Evolutionary conservation across 2,329 filamentous ascomycete genomes (phyloP).

Genomic region (Monosporascus cannonballus): DNA sequence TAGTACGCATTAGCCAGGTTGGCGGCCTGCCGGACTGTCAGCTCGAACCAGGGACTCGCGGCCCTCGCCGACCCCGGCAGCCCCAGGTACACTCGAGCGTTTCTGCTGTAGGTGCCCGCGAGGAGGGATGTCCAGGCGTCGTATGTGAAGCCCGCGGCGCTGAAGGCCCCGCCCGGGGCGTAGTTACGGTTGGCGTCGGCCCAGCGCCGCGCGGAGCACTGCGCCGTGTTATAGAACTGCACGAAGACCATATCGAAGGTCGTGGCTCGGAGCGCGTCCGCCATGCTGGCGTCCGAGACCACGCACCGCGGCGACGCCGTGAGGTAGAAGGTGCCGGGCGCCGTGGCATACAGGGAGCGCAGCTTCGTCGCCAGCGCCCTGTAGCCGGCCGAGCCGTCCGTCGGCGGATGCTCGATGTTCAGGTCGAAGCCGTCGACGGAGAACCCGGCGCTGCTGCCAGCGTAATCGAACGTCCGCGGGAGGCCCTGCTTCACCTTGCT

Average conservation of each 20-base stretch:
- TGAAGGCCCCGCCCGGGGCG: conserved; percentile 14
- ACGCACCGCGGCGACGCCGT: conserved; percentile 42
- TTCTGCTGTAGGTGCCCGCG: conserved; percentile 28
- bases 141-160: conserved; percentile 34
- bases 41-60: conserved; percentile 27
- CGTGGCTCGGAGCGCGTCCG: conserved; percentile 13
- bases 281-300: conserved; percentile 30
- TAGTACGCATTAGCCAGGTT: conserved; percentile 33
- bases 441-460: conserved; percentile 11
- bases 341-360: conserved; percentile 16
- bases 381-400: conserved; percentile 24
- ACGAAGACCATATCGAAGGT: conserved; percentile 39
- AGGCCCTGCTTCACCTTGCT: conserved; percentile 24
- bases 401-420: conserved; percentile 27
- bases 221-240: conserved; percentile 44
- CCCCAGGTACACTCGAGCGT: conserved; percentile 39
- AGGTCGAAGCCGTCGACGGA: conserved; percentile 26
- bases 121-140: conserved; percentile 35
- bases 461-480: conserved; percentile 23
- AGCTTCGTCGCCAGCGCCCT: conserved; percentile 21
- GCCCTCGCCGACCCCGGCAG: conserved; percentile 28
- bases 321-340: conserved; percentile 26
- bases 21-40: conserved; percentile 29
- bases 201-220: conserved; percentile 27
- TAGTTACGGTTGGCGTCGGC: conserved; percentile 24